Base-by-base conservation (phyloP, 2,329 filamentous ascomycete genomes). In the Phyllosticta citribraziliensis region DNA sequence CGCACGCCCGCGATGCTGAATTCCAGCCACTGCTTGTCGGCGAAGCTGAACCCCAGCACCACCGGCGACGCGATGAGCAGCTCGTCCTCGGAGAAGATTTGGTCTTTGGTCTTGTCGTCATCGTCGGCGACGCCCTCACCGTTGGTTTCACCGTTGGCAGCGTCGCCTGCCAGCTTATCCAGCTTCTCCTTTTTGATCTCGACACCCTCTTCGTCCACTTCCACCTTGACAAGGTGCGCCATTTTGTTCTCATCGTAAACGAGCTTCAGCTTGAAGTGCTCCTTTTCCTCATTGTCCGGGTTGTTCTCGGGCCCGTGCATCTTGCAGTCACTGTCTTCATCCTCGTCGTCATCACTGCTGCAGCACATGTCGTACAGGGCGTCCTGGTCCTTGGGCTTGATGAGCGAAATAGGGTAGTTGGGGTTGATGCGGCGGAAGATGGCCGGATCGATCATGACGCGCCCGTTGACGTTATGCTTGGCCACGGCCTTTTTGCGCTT, bases 1-100 rank as follows among this genome's bases (percentile, higher is more conserved):
- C 84, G 82, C 64, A 96, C 82, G 0, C 87, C 86, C 0, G 88
- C 89, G 20, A 97, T 86, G 0, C 85, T 86, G 67, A 96, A 91
- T 71, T 96, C 90, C 0, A 96, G 82, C 92, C 91, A 97, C 10
- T 90, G 79, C 75, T 96, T 96, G 74, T 96, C 90, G 0, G 84
- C 85, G 71, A 96, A 95, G 0, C 89, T 84, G 67, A 96, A 96
- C 0, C 91, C 92, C 1, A 95, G 81, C 0, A 96, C 89, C 0
- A 95, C 86, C 0, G 91, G 88, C 1, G 89, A 93, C 1, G 91
- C 86, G 56, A 95, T 87, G 5, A 96, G 78, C 24, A 94, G 87
- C 66, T 96, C 89, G 64, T 95, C 90, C 56, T 94, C 89, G 0
- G 82, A 88, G 70, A 94, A 92, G 20, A 82, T 78, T 1, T 80